Conservation (phyloP, 2,329 filamentous ascomycete genomes). For the Pleurostoma richardsiae region DNA sequence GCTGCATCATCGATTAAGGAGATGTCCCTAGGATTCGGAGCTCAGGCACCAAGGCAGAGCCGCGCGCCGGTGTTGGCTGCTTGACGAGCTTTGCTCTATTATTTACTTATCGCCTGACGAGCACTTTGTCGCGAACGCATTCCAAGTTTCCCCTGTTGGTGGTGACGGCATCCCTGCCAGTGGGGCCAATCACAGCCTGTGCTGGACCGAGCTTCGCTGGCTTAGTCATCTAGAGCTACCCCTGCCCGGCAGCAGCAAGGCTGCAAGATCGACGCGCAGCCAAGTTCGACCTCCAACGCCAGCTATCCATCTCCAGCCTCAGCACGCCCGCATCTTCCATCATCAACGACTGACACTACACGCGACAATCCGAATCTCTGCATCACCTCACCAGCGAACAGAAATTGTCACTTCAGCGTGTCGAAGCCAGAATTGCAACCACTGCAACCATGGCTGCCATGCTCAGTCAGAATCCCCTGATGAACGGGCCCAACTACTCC, state of each 20-base stretch:
- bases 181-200: background rate
- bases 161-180: slow-evolving; percentile 5
- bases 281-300: slow-evolving; percentile 7
- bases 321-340: slow-evolving; percentile 1
- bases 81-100: background rate
- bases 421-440: background rate
- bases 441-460: slow-evolving; percentile 52
- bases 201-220: background rate
- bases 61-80: too few species aligned
- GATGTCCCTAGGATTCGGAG: slow-evolving; percentile 3
- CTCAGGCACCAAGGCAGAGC: too few species aligned
- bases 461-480: slow-evolving; percentile 65
- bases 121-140: background rate
- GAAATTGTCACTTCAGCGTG: slow-evolving; percentile 6
- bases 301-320: slow-evolving; percentile 5
- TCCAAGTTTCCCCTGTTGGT: background rate
- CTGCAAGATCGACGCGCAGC: slow-evolving; percentile 38
- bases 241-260: slow-evolving; percentile 33
- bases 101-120: background rate
- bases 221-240: slow-evolving; percentile 38
- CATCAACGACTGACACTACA: slow-evolving; percentile 4
- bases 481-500: slow-evolving; percentile 66
- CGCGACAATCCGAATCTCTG: slow-evolving; percentile 10
- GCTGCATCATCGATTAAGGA: slow-evolving; percentile 8
- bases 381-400: slow-evolving; percentile 3